phyloP scores from a whole-genome alignment of 768 basidiomycete genomes.

The Pleurotus salmoneostramineus region DNA sequence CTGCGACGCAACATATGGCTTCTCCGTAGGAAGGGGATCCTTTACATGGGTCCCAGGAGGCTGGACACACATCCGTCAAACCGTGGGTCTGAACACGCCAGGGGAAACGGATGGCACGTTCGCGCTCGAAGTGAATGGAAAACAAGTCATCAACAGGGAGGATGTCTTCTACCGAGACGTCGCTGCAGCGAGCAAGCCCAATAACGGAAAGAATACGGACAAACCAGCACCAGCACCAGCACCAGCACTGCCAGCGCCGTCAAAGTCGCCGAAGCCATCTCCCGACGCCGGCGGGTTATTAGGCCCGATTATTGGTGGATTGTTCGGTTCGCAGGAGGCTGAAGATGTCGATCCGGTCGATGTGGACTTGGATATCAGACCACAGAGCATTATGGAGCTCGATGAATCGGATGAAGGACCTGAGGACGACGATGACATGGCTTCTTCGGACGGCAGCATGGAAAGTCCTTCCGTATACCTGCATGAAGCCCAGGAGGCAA shows the following conservation, averaged over 20 bases:
- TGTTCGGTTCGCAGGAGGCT: background rate
- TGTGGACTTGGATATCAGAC: background rate
- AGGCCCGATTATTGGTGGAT: slow-evolving; percentile 2
- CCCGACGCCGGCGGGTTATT: slow-evolving; percentile 9
- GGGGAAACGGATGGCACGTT: slow-evolving; percentile 68
- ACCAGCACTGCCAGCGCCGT: background rate
- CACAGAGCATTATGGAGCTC: background rate
- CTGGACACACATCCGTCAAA: slow-evolving; percentile 75
- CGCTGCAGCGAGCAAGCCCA: slow-evolving; percentile 1
- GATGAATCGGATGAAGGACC: background rate
- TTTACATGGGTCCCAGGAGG: slow-evolving; percentile 57
- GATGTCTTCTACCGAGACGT: slow-evolving; percentile 64
- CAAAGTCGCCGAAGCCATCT: background rate
- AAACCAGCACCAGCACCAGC: background rate
- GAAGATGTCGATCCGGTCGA: background rate
- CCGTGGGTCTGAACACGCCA: slow-evolving; percentile 69
- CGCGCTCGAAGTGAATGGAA: slow-evolving; percentile 59
- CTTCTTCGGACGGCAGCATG: background rate
- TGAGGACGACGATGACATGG: slow-evolving; percentile 4
- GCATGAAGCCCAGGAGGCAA: slow-evolving; percentile 12
- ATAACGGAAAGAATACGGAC: background rate
- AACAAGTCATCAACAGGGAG: slow-evolving; percentile 41
- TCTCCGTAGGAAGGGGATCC: slow-evolving; percentile 71
- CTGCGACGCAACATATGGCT: slow-evolving; percentile 65
- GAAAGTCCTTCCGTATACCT: background rate